Conservation (phyloP, 2,329 filamentous ascomycete genomes). For the Arachnopeziza araneosa region DNA sequence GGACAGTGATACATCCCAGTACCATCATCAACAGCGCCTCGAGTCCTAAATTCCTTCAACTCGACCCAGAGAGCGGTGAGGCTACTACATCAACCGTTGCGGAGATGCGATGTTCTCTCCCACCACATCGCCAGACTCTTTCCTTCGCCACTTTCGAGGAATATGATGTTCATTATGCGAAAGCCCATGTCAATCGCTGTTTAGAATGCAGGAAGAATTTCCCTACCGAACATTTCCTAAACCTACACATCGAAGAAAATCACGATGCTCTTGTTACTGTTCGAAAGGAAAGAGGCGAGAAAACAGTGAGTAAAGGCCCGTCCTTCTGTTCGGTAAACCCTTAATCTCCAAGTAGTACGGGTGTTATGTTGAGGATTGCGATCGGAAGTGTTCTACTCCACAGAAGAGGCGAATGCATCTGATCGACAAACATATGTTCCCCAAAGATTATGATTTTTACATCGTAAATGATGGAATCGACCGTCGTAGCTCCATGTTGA, state of each 20-base stretch:
- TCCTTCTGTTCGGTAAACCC: slow-evolving; percentile 1
- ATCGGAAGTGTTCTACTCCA: slow-evolving; percentile 74
- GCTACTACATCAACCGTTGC: slow-evolving; percentile 15
- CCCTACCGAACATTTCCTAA: slow-evolving; percentile 73
- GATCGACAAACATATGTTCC: slow-evolving; percentile 92
- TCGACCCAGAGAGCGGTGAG: slow-evolving; percentile 51
- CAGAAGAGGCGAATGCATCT: slow-evolving; percentile 83
- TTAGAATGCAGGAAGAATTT: slow-evolving; percentile 82
- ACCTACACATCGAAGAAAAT: slow-evolving; percentile 82
- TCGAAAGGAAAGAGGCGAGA: slow-evolving; percentile 73
- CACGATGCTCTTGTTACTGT: slow-evolving; percentile 77
- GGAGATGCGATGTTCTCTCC: slow-evolving; percentile 72
- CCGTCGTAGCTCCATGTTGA: slow-evolving; percentile 71
- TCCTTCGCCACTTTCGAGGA: slow-evolving; percentile 70
- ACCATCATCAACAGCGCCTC: slow-evolving; percentile 13
- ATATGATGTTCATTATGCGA: slow-evolving; percentile 82
- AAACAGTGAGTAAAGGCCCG: slow-evolving; percentile 56
- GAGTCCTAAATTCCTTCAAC: slow-evolving; percentile 51
- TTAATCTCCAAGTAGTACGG: slow-evolving; percentile 53
- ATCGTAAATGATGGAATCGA: slow-evolving; percentile 89
- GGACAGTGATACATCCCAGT: slow-evolving; percentile 22
- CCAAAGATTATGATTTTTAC: slow-evolving; percentile 80
- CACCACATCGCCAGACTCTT: slow-evolving; percentile 67
- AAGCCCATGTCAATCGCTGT: slow-evolving; percentile 79
- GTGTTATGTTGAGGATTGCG: slow-evolving; percentile 87